phyloP scores from a whole-genome alignment of 2,329 filamentous ascomycete species.

The Alternaria sp. region DNA sequence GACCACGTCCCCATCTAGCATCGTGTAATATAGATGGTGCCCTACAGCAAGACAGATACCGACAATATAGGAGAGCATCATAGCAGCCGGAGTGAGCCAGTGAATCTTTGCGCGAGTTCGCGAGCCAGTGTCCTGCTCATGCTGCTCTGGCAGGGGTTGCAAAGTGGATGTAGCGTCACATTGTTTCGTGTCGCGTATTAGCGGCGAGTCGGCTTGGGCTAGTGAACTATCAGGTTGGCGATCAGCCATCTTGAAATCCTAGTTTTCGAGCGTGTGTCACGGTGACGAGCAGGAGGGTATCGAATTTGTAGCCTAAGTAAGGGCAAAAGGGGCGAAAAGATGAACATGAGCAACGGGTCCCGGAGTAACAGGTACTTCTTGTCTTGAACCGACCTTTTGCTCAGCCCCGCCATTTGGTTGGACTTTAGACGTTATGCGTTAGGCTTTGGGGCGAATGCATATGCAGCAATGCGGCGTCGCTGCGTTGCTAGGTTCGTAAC shows the following conservation, averaged over 20 bases:
- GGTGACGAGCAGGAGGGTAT: too few relatives aligned
- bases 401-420: background rate
- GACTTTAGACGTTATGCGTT: too few relatives aligned
- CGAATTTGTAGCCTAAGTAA: background rate
- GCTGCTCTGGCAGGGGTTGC: rapidly evolving
- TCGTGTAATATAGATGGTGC: background rate
- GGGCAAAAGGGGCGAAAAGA: background rate
- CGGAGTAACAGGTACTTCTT: background rate
- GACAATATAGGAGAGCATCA: rapidly evolving
- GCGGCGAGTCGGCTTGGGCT: too few relatives aligned
- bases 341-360: rapidly evolving
- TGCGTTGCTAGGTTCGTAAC: background rate
- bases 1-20: background rate
- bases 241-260: too few relatives aligned
- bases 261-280: too few relatives aligned
- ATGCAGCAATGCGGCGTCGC: background rate
- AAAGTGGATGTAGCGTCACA: background rate
- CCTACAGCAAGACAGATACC: background rate
- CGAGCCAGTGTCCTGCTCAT: rapidly evolving
- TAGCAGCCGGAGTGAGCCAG: background rate
- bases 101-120: background rate
- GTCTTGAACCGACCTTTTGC: too few relatives aligned
- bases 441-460: background rate
- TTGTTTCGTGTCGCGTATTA: too few relatives aligned
- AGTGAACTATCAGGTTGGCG: too few relatives aligned